Percentiles rank a stretch among this genome's conserved stretches.
These are phyloP conservation scores for Malus orientalis DNA, from an alignment of 306 rosid species.

Conservation along the genomic window DNA sequence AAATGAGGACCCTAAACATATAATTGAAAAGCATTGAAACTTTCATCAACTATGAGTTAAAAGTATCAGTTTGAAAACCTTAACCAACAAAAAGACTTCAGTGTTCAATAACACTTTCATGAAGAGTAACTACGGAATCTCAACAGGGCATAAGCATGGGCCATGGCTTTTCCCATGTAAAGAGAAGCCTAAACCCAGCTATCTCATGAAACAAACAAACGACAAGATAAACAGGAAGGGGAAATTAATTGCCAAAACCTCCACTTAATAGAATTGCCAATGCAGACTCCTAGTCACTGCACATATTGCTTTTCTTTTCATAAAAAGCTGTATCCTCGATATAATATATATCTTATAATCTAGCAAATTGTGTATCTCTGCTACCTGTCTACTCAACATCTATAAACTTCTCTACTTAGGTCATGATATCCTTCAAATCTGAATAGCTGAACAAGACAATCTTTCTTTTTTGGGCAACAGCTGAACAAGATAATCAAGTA, in stretches of 20 bases:
- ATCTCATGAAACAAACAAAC: not conserved
- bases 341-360: not conserved
- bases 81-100: not conserved
- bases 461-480: too few relatives aligned
- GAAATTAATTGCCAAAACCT: not conserved
- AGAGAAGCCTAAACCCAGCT: not conserved
- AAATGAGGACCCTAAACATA: slow-evolving; percentile 7
- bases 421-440: not conserved
- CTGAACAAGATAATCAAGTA: not conserved
- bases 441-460: not conserved
- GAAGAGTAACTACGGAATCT: not conserved
- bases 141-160: not conserved
- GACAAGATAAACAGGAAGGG: not conserved
- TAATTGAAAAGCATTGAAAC: not conserved
- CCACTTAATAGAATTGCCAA: not conserved
- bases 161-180: not conserved
- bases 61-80: not conserved
- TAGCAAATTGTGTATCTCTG: not conserved
- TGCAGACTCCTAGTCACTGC: not conserved
- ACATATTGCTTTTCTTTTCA: not conserved
- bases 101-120: not conserved
- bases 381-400: not conserved
- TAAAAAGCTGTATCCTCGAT: not conserved
- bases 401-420: not conserved
- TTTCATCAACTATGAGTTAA: not conserved